Base-by-base conservation (phyloP, 1,139 yeast species). In the Debaryomyces robertsiae region DNA sequence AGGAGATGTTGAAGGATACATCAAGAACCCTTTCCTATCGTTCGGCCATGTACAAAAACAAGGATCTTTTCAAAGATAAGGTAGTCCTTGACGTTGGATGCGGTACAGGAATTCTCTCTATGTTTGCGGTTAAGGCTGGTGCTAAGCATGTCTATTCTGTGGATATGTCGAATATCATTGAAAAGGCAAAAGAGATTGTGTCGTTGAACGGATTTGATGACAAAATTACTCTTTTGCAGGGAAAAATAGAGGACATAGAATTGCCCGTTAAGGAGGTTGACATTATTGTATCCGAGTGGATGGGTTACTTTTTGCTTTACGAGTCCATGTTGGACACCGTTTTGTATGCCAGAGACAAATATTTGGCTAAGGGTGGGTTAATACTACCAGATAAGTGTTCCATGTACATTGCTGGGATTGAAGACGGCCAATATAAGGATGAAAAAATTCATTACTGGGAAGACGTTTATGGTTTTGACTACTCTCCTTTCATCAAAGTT, bases 261-360 rank as follows among this genome's bases (percentile, higher is more conserved):
- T 73, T 94, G 54, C 98, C 98, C 33, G 78, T 73, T 39, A 64
- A 72, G 43, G 45, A 85, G 59, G 99, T 94, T 38, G 99, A 94
- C 63, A 93, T 94, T 53, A 94, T 94, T 54, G 85, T 94, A 46
- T 84, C 95, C 48, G 99, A 94, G 69, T 94, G 99, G 99, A 94
- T 94, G 99, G 99, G 99, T 14, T 94, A 94, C 69, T 94, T 94
- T 60, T 70, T 94, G 56, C 73, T 94, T 44, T 94, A 93, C 61
- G 99, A 94, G 73, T 87, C 96, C 48, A 94, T 94, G 99, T 77
- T 94, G 64, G 98, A 94, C 63, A 90, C 98, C 28, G 99, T 94
- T 16, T 73, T 94, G 49, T 79, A 81, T 52, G 99, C 99, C 25
- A 82, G 99, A 68, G 99, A 94, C 69, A 81, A 77, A 63, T 94